phyloP scores from a whole-genome alignment of 345 rosid genomes.

The Kandelia obovata region DNA sequence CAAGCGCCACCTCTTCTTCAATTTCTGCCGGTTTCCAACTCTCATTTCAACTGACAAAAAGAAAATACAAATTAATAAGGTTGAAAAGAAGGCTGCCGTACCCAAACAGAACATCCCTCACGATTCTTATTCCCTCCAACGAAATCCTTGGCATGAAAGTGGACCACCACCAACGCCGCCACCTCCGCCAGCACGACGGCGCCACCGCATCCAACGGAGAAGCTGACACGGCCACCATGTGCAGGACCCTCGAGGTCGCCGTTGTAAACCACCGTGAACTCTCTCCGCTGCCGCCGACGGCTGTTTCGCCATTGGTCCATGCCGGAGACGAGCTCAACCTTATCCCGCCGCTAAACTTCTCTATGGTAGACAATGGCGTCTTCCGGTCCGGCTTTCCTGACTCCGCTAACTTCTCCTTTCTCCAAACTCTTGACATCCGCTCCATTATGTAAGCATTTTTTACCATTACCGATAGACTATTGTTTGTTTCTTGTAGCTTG shows the following conservation, averaged over 20 bases:
- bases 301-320: constrained; percentile 18
- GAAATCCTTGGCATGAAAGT: constrained; percentile 17
- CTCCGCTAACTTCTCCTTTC: constrained; percentile 80
- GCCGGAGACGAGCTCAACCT: constrained; percentile 43
- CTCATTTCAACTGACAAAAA: constrained; percentile 13
- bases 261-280: constrained; percentile 45
- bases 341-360: constrained; percentile 84
- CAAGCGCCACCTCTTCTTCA: constrained; percentile 9
- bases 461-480: background rate
- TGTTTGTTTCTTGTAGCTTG: background rate
- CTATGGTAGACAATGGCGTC: constrained; percentile 89
- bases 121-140: constrained; percentile 5
- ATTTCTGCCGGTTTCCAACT: background rate
- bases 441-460: constrained; percentile 69
- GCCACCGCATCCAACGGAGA: background rate
- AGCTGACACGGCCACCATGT: constrained; percentile 25
- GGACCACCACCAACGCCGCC: background rate
- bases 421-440: constrained; percentile 79
- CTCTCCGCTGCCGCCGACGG: constrained; percentile 18
- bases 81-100: background rate
- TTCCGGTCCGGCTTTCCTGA: constrained; percentile 96
- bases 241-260: constrained; percentile 47
- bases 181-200: background rate
- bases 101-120: constrained; percentile 15
- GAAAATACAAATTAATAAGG: background rate